Evolutionary conservation across 176 grass and related monocot genomes (phyloP).

Genomic region (Ampelocalamus luodianensis): DNA sequence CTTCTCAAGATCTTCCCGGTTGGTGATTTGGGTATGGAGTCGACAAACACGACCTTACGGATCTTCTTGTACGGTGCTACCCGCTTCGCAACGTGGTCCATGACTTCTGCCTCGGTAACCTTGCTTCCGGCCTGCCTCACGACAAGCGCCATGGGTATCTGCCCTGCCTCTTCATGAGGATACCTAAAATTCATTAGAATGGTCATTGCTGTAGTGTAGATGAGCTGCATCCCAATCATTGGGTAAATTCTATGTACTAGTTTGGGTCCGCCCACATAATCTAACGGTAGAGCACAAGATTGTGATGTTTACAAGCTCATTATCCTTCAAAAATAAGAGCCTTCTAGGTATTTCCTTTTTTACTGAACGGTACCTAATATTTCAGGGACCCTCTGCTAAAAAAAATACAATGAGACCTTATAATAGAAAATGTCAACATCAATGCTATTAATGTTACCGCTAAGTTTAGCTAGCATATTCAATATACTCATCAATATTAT

Average conservation of each 20-base stretch:
- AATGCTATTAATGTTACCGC: too few relatives aligned
- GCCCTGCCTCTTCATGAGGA: conserved; percentile 74
- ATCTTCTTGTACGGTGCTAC: conserved; percentile 87
- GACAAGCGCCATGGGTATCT: conserved; percentile 75
- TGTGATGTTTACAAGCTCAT: not conserved
- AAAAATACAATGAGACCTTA: too few relatives aligned
- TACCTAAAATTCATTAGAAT: conserved; percentile 38
- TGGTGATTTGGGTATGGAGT: conserved; percentile 70
- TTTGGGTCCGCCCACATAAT: not conserved
- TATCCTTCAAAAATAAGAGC: too few relatives aligned
- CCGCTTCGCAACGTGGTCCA: conserved; percentile 65
- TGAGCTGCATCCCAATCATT: not conserved
- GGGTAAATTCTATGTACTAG: not conserved
- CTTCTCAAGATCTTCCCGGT: conserved; percentile 76
- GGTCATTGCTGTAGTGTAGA: not conserved
- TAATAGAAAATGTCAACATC: too few relatives aligned
- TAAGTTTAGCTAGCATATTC: too few relatives aligned
- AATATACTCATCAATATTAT: too few relatives aligned
- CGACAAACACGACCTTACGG: conserved; percentile 59
- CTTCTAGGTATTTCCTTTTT: too few relatives aligned
- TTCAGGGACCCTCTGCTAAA: too few relatives aligned
- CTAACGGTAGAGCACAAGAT: not conserved
- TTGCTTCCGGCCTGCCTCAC: conserved; percentile 72
- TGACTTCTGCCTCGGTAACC: conserved; percentile 62
- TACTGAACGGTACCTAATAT: too few relatives aligned